A percentile compares a stretch with the other conserved stretches of the same genome.
phyloP scores from a whole-genome alignment of 2,329 filamentous ascomycete genomes.

The Phialophora verrucosa region DNA sequence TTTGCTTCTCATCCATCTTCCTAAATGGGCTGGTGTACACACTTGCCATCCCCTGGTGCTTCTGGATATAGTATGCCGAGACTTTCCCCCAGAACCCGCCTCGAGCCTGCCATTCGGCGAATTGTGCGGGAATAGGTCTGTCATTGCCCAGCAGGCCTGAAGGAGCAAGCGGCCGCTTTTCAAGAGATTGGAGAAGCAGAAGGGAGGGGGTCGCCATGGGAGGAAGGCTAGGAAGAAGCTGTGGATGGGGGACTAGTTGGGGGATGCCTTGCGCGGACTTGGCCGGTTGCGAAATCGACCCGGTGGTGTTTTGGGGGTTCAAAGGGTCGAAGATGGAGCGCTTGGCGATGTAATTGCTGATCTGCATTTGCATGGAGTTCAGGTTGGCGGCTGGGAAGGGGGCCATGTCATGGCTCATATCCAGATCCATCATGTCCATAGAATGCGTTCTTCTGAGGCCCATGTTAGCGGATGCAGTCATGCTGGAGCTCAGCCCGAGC shows the following conservation, averaged over 20 bases:
- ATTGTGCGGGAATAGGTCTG: conserved; percentile 31
- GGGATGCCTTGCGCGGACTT: conserved; percentile 3
- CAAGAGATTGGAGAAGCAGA: conserved; percentile 28
- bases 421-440: conserved; percentile 33
- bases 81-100: conserved; percentile 40
- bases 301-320: conserved; percentile 10
- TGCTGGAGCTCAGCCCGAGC: conserved; percentile 17
- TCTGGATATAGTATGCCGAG: conserved; percentile 36
- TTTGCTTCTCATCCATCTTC: not conserved
- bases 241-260: conserved; percentile 3
- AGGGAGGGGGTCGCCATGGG: conserved; percentile 35
- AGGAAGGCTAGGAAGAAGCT: conserved; percentile 12
- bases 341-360: conserved; percentile 29
- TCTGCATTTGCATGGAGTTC: conserved; percentile 18
- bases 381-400: conserved; percentile 30
- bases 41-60: conserved; percentile 35
- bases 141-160: conserved; percentile 37
- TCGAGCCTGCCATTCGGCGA: conserved; percentile 33
- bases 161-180: conserved; percentile 32
- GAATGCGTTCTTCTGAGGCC: conserved; percentile 32
- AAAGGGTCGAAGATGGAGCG: conserved; percentile 36
- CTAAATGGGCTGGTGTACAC: conserved; percentile 37
- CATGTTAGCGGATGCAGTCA: conserved; percentile 21
- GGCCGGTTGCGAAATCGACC: conserved; percentile 10
- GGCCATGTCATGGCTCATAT: conserved; percentile 34